phyloP scores from a whole-genome alignment of 2,329 filamentous ascomycete species.

The Capronia coronata region DNA sequence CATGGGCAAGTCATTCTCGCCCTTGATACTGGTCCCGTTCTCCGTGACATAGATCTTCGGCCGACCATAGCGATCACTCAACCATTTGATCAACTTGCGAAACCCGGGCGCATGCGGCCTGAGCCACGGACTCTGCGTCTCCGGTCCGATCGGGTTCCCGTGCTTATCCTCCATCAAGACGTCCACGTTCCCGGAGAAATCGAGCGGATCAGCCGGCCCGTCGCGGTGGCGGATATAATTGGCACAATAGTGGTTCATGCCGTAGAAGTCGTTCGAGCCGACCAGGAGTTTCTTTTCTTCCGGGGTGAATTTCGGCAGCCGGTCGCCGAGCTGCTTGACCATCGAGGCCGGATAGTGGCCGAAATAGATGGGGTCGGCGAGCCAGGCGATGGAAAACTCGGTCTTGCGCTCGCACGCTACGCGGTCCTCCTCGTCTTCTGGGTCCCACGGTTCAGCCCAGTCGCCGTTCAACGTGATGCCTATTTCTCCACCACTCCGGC shows the following conservation, averaged over 20 bases:
- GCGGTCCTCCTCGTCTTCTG: slow-evolving; percentile 65
- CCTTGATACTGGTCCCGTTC: slow-evolving; percentile 78
- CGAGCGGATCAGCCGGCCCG: slow-evolving; percentile 51
- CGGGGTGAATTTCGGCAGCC: slow-evolving; percentile 66
- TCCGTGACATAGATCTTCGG: slow-evolving; percentile 83
- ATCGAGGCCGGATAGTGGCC: slow-evolving; percentile 80
- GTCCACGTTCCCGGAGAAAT: slow-evolving; percentile 71
- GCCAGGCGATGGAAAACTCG: slow-evolving; percentile 83
- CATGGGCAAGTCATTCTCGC: slow-evolving; percentile 67
- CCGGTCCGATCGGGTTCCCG: slow-evolving; percentile 67
- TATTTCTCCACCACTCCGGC: slow-evolving; percentile 65
- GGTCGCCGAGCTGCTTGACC: slow-evolving; percentile 70
- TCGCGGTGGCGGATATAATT: slow-evolving; percentile 72
- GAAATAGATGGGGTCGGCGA: slow-evolving; percentile 79
- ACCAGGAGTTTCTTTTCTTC: slow-evolving; percentile 68
- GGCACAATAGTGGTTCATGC: slow-evolving; percentile 89
- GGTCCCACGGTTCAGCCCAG: slow-evolving; percentile 75
- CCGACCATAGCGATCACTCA: slow-evolving; percentile 66
- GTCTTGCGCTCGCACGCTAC: slow-evolving; percentile 74
- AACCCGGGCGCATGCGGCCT: slow-evolving; percentile 69
- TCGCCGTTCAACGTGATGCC: slow-evolving; percentile 86
- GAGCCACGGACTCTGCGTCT: slow-evolving; percentile 78
- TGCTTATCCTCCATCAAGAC: slow-evolving; percentile 63
- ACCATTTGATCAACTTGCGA: slow-evolving; percentile 68
- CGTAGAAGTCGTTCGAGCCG: slow-evolving; percentile 89